Percentiles rank a stretch among this genome's conserved stretches.
phyloP scores from a whole-genome alignment of 1,139 yeast genomes.

The Blastobotrys capitulatus region DNA sequence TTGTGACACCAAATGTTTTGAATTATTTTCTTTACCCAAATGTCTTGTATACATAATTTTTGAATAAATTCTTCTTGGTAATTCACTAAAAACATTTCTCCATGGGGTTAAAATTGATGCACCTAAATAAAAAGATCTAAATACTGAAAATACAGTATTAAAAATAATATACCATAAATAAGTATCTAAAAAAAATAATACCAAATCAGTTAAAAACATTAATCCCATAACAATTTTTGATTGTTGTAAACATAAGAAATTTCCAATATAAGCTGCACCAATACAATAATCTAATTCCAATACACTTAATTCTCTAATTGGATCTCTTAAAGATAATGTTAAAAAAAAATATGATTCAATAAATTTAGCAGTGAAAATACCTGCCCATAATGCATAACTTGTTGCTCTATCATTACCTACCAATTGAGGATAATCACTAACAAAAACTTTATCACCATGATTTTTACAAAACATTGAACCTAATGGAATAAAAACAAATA shows the following conservation, averaged over 20 bases:
- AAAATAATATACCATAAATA: conserved; percentile 85
- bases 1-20: conserved; percentile 53
- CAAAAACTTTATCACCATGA: conserved; percentile 30
- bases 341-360: conserved; percentile 77
- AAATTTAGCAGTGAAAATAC: conserved; percentile 66
- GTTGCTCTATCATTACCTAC: conserved; percentile 46
- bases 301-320: conserved; percentile 59
- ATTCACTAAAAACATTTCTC: conserved; percentile 69
- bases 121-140: conserved; percentile 65
- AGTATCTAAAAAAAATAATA: conserved; percentile 76
- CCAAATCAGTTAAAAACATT: conserved; percentile 60
- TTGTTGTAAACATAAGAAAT: conserved; percentile 52
- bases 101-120: conserved; percentile 83
- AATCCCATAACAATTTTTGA: conserved; percentile 51
- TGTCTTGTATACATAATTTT: conserved; percentile 54
- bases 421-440: conserved; percentile 52
- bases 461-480: conserved; percentile 41
- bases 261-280: conserved; percentile 52
- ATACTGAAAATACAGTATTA: conserved; percentile 68
- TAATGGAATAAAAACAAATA: conserved; percentile 58
- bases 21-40: conserved; percentile 36
- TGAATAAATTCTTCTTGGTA: conserved; percentile 68
- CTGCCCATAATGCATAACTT: conserved; percentile 61
- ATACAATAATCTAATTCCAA: conserved; percentile 56
- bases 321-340: conserved; percentile 73